Evolutionary conservation across 1,284 basidiomycete species (phyloP), one percentile per base, ranked within the genome.

Genomic region (Heterobasidion annosum): DNA sequence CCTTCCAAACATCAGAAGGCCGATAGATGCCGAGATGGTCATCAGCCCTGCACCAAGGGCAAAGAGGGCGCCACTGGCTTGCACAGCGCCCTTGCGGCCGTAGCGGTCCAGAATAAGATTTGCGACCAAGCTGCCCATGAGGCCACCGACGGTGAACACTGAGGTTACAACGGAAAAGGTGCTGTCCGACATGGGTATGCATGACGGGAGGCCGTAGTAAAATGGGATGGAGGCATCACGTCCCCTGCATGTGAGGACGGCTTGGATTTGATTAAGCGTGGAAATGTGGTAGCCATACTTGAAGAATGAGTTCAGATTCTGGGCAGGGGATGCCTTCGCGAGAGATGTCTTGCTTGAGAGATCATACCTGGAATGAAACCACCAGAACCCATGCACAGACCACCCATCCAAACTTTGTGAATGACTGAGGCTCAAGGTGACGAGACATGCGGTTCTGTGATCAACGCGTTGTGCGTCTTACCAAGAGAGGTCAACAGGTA

Each of bases 71-170:
- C 84, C 78, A 56, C 83, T 90, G 51, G 80, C 61, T 37, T 75
- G 73, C 2, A 81, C 73, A 3, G 88, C 82, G 12, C 81, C 82
- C 54, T 77, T 83, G 25, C 88, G 77, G 9, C 92, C 92, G 63
- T 74, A 78, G 34, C 73, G 71, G 59, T 88, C 81, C 72, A 90
- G 89, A 50, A 88, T 65, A 35, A 81, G 67, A 60, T 87, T 85
- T n/a, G 88, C 85, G 15, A 74, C 68, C 16, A 88, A 65, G 61
- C 88, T 91, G 12, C 93, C 93, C 3, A 85, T 55, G 12, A 97
- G 78, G 40, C 94, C 94, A 7, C 94, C 94, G n/a, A 91, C 67
- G 1, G 92, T 95, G 68, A 93, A 95, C 34, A 90, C 71, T 32
- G 93, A 78, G 0, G 93, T 97, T 46, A 94, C 78, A 35, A 86